Percentiles rank a stretch among this genome's conserved stretches.
Evolutionary conservation across 306 rosid genomes (phyloP).

Genomic region (Urtica urens): DNA sequence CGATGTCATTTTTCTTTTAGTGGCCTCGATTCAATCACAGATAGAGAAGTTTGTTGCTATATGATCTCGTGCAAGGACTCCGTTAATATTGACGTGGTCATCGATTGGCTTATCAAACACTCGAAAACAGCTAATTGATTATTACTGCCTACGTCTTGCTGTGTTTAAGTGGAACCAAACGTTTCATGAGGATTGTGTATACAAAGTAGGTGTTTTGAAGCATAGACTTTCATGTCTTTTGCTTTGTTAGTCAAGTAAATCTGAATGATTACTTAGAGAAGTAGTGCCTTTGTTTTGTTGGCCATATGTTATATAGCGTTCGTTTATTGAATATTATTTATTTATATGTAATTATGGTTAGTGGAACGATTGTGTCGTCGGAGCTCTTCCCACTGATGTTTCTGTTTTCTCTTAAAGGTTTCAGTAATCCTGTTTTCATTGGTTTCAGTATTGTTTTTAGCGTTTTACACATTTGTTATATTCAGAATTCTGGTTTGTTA

Average conservation of each 20-base stretch:
- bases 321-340: background rate
- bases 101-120: conserved; percentile 97
- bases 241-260: background rate
- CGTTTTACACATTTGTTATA: too few species aligned
- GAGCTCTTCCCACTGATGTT: too few species aligned
- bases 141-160: conserved; percentile 3
- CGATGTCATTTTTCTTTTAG: conserved; percentile 45
- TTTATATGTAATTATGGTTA: too few species aligned
- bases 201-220: background rate
- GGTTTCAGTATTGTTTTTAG: too few species aligned
- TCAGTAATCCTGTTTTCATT: too few species aligned
- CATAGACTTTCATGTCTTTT: background rate
- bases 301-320: background rate
- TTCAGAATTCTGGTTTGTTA: too few species aligned
- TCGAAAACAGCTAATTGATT: conserved; percentile 57
- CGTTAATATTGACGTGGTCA: conserved; percentile 74
- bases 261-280: background rate
- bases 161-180: background rate
- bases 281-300: background rate
- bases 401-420: too few species aligned
- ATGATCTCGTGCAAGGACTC: conserved; percentile 99
- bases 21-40: conserved; percentile 64
- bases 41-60: conserved; percentile 86
- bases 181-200: conserved; percentile 6
- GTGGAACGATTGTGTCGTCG: too few species aligned